phyloP scores from a whole-genome alignment of 345 rosid species.

The Populus euphratica region DNA sequence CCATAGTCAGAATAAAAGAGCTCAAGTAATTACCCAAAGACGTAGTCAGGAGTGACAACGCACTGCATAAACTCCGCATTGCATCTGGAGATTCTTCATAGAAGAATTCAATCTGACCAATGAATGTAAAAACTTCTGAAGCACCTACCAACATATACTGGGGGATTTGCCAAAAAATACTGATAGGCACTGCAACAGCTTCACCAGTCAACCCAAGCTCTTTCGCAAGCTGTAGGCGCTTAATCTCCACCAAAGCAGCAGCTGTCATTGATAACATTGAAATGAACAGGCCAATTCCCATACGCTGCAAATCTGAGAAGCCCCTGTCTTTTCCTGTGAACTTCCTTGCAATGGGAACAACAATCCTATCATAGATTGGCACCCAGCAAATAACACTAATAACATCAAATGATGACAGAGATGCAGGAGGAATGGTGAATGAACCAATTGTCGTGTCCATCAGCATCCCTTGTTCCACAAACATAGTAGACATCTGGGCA shows the following conservation, averaged over 20 bases:
- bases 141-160: conserved; percentile 87
- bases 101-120: conserved; percentile 89
- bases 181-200: conserved; percentile 56
- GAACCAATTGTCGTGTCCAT: conserved; percentile 85
- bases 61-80: conserved; percentile 86
- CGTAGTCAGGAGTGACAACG: conserved; percentile 63
- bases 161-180: conserved; percentile 85
- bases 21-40: conserved; percentile 83
- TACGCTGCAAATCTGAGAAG: conserved; percentile 81
- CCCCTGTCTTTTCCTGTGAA: conserved; percentile 85
- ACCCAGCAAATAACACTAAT: conserved; percentile 83
- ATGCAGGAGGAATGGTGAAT: conserved; percentile 81
- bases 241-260: conserved; percentile 78
- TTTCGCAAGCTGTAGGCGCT: conserved; percentile 57
- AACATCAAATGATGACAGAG: conserved; percentile 74
- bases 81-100: conserved; percentile 96
- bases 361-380: conserved; percentile 69
- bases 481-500: conserved; percentile 89
- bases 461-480: conserved; percentile 87
- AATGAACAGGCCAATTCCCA: conserved; percentile 85
- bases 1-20: conserved; percentile 74
- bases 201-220: conserved; percentile 65
- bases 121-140: conserved; percentile 75
- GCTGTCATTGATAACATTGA: conserved; percentile 72
- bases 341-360: conserved; percentile 72